Percentiles rank a stretch among this genome's conserved stretches.
phyloP scores from a whole-genome alignment of 495 filamentous ascomycete species.

The Hamigera avellanea region DNA sequence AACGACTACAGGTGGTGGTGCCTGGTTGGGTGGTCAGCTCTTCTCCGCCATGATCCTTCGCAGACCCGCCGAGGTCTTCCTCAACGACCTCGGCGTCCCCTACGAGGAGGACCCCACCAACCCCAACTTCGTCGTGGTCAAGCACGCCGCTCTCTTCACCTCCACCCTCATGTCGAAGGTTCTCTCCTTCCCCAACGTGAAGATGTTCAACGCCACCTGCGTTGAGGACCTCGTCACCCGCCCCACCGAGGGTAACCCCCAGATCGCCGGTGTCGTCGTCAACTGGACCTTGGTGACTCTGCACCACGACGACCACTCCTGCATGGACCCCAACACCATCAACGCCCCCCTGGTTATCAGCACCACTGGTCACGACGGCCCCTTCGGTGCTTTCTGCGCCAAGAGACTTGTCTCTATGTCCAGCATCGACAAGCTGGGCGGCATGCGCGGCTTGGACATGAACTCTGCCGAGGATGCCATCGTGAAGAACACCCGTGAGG shows the following conservation, averaged over 20 bases:
- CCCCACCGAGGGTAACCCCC: slow-evolving; percentile 29
- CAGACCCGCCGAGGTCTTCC: slow-evolving; percentile 77
- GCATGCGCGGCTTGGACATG: slow-evolving; percentile 90
- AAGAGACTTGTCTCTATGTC: slow-evolving; percentile 79
- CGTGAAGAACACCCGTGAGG: slow-evolving; percentile 77
- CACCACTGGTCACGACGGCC: slow-evolving; percentile 84
- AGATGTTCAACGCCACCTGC: slow-evolving; percentile 87
- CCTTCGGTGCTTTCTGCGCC: slow-evolving; percentile 79
- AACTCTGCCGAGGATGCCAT: slow-evolving; percentile 81
- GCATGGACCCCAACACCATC: slow-evolving; percentile 96
- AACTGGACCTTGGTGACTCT: slow-evolving; percentile 90
- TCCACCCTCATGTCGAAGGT: slow-evolving; percentile 74
- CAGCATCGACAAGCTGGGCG: slow-evolving; percentile 67
- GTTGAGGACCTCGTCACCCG: slow-evolving; percentile 89
- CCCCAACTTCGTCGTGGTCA: slow-evolving; percentile 78
- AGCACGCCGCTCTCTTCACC: slow-evolving; percentile 87
- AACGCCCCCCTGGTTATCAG: slow-evolving; percentile 77
- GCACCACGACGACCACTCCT: slow-evolving; percentile 85
- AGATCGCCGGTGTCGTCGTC: slow-evolving; percentile 75
- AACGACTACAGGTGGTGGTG: slow-evolving; percentile 51
- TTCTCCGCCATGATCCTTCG: slow-evolving; percentile 92
- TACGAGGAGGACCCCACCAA: slow-evolving; percentile 79
- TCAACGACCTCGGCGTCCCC: slow-evolving; percentile 67
- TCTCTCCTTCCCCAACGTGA: slow-evolving; percentile 74
- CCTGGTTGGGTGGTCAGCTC: slow-evolving; percentile 86